Evolutionary conservation across 306 rosid genomes (phyloP), one percentile per base, ranked within the genome.

Genomic region (Rosa lucieae): DNA sequence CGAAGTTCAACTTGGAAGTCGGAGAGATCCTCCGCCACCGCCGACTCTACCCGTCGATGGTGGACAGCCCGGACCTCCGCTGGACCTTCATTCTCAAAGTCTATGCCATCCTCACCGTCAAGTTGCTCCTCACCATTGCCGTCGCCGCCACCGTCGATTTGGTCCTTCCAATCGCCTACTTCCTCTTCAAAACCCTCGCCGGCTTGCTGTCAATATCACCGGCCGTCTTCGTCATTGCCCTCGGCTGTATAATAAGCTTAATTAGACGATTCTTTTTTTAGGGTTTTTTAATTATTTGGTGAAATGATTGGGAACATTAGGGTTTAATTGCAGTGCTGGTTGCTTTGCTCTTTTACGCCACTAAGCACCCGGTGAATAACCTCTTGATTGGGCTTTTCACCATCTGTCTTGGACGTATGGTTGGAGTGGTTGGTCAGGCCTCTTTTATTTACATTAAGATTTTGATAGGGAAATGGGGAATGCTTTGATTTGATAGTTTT

Each of bases 81-180:
- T 89, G 92, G 92, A 84, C 83, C 39, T 89, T 89, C 77, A 85
- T 89, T 51, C 87, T 90, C 0, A 87, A 89, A 73, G 89, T 89
- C 67, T 89, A 89, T 8, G 0, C 15, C 17, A 85, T 89, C 59
- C 62, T 87, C 47, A 51, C 88, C 1, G 1, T 79, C 39, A 90
- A 89, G 39, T 67, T 87, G 10, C 82, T 87, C 11, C 47, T 84
- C 72, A 85, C 92, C 0, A 75, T 83, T 3, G 79, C 48, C 0
- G 48, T 81, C 0, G 74, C 92, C 6, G 52, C 79, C 43, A 0
- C 82, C 14, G 85, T 87, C 77, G 46, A 83, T 18, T 81, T 80
- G 44, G 70, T 74, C 39, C 53, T 49, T 10, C 85, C 86, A 1
- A 78, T 75, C 0, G 74, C 58, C 11, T 1, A 66, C 1, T 85